Conservation (phyloP, 805 yeast species). For the Saccharomycopsis lassenensis region DNA sequence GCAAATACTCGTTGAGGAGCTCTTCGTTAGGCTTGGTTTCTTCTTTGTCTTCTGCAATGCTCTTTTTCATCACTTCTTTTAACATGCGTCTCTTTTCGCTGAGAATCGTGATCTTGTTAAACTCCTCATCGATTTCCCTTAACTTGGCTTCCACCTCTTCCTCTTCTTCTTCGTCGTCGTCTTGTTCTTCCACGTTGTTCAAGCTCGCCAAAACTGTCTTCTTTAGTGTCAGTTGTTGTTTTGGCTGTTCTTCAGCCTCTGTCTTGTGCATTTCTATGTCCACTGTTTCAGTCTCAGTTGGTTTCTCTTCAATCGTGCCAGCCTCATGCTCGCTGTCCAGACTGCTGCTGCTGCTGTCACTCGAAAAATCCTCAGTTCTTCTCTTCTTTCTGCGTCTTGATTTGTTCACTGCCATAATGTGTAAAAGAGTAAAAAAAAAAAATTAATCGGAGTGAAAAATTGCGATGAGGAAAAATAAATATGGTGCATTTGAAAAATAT, state of each 20-base stretch:
- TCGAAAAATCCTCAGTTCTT: conserved; percentile 17
- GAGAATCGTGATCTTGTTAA: not conserved
- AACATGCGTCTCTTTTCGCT: not conserved
- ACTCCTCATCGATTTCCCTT: not conserved
- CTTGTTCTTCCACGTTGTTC: not conserved
- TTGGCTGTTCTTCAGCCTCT: not conserved
- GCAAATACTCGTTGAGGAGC: conserved; percentile 32
- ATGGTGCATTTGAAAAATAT: too few relatives aligned
- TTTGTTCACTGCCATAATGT: conserved; percentile 1
- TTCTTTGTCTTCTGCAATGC: not conserved
- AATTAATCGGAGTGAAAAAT: too few relatives aligned
- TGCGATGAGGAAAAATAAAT: too few relatives aligned
- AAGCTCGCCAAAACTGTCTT: not conserved
- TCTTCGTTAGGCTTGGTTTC: conserved; percentile 18
- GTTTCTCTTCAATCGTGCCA: not conserved
- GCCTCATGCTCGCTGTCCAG: conserved; percentile 1
- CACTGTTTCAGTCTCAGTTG: not conserved
- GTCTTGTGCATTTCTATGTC: not conserved
- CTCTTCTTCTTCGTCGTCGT: conserved; percentile 3
- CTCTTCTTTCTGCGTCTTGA: conserved; percentile 16
- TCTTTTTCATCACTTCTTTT: not conserved
- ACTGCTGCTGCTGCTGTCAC: conserved; percentile 3
- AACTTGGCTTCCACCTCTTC: not conserved
- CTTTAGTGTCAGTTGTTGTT: too few relatives aligned
- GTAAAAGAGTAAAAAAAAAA: too few relatives aligned